phyloP scores from a whole-genome alignment of 2,329 filamentous ascomycete genomes.

The Mycosphaerella arachidis region DNA sequence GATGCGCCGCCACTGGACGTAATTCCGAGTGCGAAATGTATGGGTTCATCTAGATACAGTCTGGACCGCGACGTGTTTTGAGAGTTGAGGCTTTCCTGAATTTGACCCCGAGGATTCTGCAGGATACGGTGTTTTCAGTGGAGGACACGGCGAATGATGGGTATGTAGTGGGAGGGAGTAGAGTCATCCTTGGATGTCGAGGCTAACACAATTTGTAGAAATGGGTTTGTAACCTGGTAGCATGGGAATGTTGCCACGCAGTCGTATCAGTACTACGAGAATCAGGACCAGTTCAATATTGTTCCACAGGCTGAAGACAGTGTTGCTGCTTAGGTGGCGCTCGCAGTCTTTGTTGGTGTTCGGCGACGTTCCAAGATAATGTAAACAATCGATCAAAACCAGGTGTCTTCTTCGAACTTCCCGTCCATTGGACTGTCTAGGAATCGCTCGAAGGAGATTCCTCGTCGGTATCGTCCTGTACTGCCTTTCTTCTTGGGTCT shows the following conservation, averaged over 20 bases:
- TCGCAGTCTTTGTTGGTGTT: background rate
- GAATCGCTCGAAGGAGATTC: background rate
- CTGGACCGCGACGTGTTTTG: background rate
- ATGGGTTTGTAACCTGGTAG: background rate
- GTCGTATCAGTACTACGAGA: background rate
- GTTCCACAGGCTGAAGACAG: background rate
- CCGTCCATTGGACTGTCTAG: background rate
- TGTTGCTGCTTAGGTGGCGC: background rate
- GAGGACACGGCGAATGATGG: background rate
- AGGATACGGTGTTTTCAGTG: background rate
- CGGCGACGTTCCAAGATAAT: background rate
- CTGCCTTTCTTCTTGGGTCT: slow-evolving; percentile 2
- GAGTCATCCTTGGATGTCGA: background rate
- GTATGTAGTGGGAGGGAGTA: background rate
- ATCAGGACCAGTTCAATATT: background rate
- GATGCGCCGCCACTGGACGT: background rate
- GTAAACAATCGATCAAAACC: background rate
- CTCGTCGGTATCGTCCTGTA: background rate
- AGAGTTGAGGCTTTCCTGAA: background rate
- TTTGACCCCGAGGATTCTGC: background rate
- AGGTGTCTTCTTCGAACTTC: background rate
- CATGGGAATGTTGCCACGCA: background rate
- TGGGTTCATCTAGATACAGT: background rate
- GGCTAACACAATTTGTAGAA: background rate
- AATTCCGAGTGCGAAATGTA: background rate